phyloP scores from a whole-genome alignment of 2,329 filamentous ascomycete genomes.

The Aspergillus unguis region DNA sequence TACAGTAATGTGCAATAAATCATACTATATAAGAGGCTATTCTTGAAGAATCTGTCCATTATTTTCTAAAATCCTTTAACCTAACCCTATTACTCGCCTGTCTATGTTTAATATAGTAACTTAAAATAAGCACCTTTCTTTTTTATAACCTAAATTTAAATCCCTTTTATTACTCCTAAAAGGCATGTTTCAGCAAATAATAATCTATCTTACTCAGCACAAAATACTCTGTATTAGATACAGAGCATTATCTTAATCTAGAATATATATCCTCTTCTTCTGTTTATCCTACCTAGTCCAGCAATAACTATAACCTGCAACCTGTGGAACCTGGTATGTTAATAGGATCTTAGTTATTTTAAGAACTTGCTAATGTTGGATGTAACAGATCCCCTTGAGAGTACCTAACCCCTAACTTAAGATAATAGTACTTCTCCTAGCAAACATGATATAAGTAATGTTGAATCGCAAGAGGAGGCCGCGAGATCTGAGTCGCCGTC shows the following conservation, averaged over 20 bases:
- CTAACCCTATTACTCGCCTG: neutral
- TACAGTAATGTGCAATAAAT: neutral
- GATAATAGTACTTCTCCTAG: neutral
- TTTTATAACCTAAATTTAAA: neutral
- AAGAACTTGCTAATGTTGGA: neutral
- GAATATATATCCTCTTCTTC: neutral
- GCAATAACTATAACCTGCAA: neutral
- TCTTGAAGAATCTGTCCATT: neutral
- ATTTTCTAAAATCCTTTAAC: neutral
- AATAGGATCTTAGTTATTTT: neutral
- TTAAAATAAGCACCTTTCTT: slow-evolving; percentile 1
- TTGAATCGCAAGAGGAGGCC: no score
- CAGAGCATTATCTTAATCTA: neutral
- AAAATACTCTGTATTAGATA: neutral
- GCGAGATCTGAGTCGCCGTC: no score
- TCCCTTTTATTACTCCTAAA: neutral
- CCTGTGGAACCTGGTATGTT: neutral
- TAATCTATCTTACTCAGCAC: neutral
- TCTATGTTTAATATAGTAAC: neutral
- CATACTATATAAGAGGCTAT: neutral
- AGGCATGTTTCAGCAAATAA: neutral
- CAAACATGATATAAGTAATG: neutral
- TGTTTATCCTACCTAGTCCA: neutral
- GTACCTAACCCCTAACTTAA: neutral
- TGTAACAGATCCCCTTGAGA: neutral